Evolutionary conservation across 192 early-diverging fungal genomes (phyloP).

Genomic region (Entomortierella lignicola): DNA sequence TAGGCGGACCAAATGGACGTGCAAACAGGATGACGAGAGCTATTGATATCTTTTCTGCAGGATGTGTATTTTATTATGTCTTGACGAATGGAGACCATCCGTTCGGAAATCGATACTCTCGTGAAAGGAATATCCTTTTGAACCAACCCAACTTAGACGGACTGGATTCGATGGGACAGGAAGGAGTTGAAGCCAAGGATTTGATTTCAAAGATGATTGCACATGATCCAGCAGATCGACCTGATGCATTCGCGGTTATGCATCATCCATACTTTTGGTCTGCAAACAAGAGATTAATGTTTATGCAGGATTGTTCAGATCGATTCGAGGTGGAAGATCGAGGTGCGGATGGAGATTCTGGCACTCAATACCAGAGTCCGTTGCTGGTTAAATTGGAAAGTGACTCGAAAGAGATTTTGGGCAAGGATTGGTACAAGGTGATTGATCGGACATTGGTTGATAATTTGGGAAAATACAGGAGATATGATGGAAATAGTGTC

Average conservation of each 20-base stretch:
- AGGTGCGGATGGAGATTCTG: slow-evolving; percentile 2
- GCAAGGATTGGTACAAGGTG: slow-evolving; percentile 78
- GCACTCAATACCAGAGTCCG: slow-evolving; percentile 68
- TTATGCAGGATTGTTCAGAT: slow-evolving; percentile 96
- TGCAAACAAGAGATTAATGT: slow-evolving; percentile 81
- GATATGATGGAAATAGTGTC: slow-evolving; percentile 87
- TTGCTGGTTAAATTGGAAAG: slow-evolving; percentile 76
- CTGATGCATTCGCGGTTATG: slow-evolving; percentile 79
- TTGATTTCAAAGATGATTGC: slow-evolving; percentile 92
- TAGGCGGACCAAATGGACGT: slow-evolving; percentile 1
- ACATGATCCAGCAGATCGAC: slow-evolving; percentile 81
- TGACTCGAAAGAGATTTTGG: slow-evolving; percentile 69
- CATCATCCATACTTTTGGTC: slow-evolving; percentile 98
- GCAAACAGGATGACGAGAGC: slow-evolving; percentile 77
- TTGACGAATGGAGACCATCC: slow-evolving; percentile 92
- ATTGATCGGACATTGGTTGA: slow-evolving; percentile 79
- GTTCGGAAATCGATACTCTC: slow-evolving; percentile 91
- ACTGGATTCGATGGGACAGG: slow-evolving; percentile 76
- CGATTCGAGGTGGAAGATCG: slow-evolving; percentile 90
- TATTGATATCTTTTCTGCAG: slow-evolving; percentile 96
- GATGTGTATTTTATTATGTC: slow-evolving; percentile 96
- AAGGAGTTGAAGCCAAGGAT: slow-evolving; percentile 88
- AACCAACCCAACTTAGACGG: slow-evolving; percentile 77
- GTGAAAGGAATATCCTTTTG: slow-evolving; percentile 92
- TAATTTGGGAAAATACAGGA: slow-evolving; percentile 92